Evolutionary conservation across 345 rosid genomes (phyloP).

Genomic region (Brassica rapa): DNA sequence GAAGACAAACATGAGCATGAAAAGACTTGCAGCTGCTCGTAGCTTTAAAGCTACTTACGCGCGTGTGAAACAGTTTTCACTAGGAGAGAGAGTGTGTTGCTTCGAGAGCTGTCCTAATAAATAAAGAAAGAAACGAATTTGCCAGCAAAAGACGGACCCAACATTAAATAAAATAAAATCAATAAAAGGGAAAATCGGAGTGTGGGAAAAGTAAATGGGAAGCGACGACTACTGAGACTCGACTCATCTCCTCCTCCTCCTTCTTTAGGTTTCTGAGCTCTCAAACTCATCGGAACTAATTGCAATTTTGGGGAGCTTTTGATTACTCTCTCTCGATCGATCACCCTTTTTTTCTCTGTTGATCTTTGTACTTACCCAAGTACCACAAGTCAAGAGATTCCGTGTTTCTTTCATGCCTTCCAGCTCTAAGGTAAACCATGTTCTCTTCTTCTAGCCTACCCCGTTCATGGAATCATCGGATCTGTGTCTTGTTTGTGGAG

Average conservation of each 20-base stretch:
- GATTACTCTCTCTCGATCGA: neutral
- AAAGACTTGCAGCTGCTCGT: neutral
- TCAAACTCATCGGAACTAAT: constrained; percentile 11
- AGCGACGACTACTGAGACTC: constrained; percentile 42
- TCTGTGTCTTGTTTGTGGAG: constrained; percentile 17
- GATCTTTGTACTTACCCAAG: constrained; percentile 7
- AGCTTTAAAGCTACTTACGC: neutral
- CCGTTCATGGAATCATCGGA: constrained; percentile 25
- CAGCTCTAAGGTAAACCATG: no score
- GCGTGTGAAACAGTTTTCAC: neutral
- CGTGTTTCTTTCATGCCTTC: neutral
- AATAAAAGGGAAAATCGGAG: constrained; percentile 19
- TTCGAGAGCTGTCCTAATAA: constrained; percentile 24
- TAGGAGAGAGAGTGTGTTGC: neutral
- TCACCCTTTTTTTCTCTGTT: neutral
- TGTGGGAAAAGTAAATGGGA: constrained; percentile 37
- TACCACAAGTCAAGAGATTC: neutral
- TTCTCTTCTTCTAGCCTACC: constrained; percentile 13
- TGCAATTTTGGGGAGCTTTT: neutral
- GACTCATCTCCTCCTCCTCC: constrained; percentile 18
- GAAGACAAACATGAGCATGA: neutral
- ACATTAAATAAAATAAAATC: constrained; percentile 3
- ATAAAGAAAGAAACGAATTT: constrained; percentile 35
- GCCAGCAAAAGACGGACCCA: constrained; percentile 42
- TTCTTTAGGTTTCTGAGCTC: constrained; percentile 25